Evolutionary conservation across 129 eudicot species (phyloP), one percentile per base, ranked within the genome.

Genomic region (Pittosporum tobira): DNA sequence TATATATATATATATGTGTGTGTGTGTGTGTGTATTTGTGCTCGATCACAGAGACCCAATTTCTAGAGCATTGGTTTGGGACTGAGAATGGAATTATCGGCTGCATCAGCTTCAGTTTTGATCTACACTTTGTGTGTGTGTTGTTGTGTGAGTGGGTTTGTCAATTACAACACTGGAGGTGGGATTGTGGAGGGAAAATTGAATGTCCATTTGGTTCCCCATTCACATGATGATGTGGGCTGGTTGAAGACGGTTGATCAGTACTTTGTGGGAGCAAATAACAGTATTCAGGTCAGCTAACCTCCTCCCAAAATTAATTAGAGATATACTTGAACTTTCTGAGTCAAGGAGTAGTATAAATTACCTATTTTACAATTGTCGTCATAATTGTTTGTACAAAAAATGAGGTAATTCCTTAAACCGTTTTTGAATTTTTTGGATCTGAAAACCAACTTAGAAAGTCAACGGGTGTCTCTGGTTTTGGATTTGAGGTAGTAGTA

Each of bases 231-330:
- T 78, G 97, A 90, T 73, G 95, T 90, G 45, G 97, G 97, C 34
- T 90, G 97, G 97, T 77, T 85, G 69, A 90, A 90, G 87, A 85
- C 89, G 9, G 61, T 90, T 78, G 97, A 90, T 90, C 95, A 90
- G 84, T 90, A 90, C 77, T 90, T 79, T 75, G 73, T 90, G 80
- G 97, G 97, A 59, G 79, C 97, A 20, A 90, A 90, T 57, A 77
- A 69, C 68, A 72, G 75, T 48, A 85, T 90, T 65, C 97, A 83
- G 95, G 93, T 83, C 54, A 43, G 57, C 20, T 25, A 6, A 27
- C 22, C 10, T 66, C 34, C 45, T 34, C n/a, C n/a, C n/a, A n/a
- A n/a, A n/a, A n/a, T n/a, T n/a, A n/a, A n/a, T n/a, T n/a, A n/a
- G n/a, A n/a, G n/a, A n/a, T n/a, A n/a, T n/a, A n/a, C n/a, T n/a